Conservation (phyloP, 202 grass and related monocot species). For the Digitaria exilis region DNA sequence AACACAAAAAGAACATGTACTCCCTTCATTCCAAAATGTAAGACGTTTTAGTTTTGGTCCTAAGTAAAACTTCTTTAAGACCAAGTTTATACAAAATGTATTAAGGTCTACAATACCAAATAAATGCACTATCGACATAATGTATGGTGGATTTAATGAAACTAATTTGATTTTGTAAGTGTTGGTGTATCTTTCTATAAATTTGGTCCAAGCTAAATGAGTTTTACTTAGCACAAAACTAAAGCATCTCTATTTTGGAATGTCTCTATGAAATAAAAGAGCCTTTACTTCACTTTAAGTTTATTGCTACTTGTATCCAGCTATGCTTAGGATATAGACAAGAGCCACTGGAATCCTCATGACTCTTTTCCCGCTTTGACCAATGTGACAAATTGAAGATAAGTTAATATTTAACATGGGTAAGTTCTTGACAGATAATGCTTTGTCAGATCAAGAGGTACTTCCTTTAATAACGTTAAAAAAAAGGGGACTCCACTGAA, state of each 20-base stretch:
- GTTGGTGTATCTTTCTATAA: no score
- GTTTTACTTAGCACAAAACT: no score
- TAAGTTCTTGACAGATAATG: not conserved
- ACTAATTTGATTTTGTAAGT: no score
- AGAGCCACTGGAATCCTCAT: not conserved
- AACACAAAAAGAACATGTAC: slow-evolving; percentile 20
- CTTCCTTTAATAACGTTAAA: slow-evolving; percentile 11
- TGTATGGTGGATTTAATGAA: no score
- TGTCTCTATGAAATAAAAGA: no score
- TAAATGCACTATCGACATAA: no score
- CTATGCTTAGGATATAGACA: slow-evolving; percentile 3
- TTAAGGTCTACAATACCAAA: no score
- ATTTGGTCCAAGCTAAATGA: no score
- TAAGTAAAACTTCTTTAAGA: not conserved
- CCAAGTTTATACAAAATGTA: not conserved
- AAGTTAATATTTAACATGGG: not conserved
- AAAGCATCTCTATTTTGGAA: no score
- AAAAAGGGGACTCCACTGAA: no score
- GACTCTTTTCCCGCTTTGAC: slow-evolving; percentile 2
- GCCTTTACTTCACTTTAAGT: no score
- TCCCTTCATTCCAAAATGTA: not conserved
- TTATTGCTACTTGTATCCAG: no score
- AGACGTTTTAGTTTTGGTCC: not conserved
- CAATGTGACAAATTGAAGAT: not conserved
- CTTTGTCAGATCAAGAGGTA: slow-evolving; percentile 1